Evolutionary conservation across 768 basidiomycete species (phyloP), one percentile per base, ranked within the genome.

Genomic region (Trametes cubensis): DNA sequence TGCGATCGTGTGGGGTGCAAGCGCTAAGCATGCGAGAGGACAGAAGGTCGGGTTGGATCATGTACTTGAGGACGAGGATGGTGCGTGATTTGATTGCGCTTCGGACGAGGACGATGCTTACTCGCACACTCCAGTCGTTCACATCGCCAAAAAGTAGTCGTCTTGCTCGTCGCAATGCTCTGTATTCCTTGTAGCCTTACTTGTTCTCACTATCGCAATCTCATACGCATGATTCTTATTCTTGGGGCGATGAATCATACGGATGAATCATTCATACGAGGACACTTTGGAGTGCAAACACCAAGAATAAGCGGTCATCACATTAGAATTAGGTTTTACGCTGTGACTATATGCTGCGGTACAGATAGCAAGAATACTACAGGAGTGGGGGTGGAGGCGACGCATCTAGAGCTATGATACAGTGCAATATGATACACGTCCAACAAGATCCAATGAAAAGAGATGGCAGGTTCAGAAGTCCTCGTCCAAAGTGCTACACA

Each of bases 11-110:
- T 99, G 94, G 94, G 96, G 96, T 51, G 81, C 94, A 0, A 96
- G 94, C 66, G 96, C 95, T n/a, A 98, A 98, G 78, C 97, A 99
- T 72, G 80, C 94, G 5, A 82, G 97, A 65, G 97, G 97, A 10
- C 97, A 99, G 75, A 97, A 98, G 74, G 93, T 95, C 30, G 94
- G 95, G 11, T 67, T 93, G 53, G 93, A 94, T 21, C 94, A 95
- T 69, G 73, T 88, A 11, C 75, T 96, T 34, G 91, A 93, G 68
- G 93, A 95, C 67, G 93, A 95, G 77, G 93, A 95, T 73, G 90
- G 90, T 86, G 72, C 72, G 85, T 73, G 3, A 28, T 44, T 20
- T 59, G 46, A 28, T 13, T 23, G 55, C 11, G 44, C 23, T 14
- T 39, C 38, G 41, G 11, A 3, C 2, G 8, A 14, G 25, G 6